phyloP scores from a whole-genome alignment of 139 green algal species.

The Eudorina sp. region DNA sequence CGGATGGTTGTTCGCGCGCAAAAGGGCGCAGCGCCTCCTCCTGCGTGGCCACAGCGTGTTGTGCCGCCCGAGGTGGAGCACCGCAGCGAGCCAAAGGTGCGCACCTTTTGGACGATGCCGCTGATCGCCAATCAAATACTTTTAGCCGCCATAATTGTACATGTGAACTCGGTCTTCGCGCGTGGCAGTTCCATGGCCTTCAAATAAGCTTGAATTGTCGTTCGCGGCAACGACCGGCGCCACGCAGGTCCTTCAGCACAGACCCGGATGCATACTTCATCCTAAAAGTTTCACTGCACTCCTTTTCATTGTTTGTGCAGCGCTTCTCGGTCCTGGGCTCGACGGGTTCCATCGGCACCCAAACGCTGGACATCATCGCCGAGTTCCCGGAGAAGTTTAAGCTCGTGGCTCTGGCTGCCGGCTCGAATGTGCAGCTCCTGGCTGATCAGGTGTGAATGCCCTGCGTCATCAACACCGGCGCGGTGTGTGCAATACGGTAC shows the following conservation, averaged over 20 bases:
- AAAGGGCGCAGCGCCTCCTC: conserved; percentile 50
- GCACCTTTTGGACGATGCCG: neutral
- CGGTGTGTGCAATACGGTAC: too few relatives aligned
- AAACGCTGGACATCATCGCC: conserved; percentile 98
- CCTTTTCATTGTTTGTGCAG: conserved; percentile 69
- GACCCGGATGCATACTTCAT: too few relatives aligned
- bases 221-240: neutral
- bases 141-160: neutral
- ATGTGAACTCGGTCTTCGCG: too few relatives aligned
- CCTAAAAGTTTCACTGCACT: too few relatives aligned
- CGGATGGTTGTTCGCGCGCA: conserved; percentile 1
- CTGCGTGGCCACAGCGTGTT: conserved; percentile 62
- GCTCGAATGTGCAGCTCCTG: conserved; percentile 94
- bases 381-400: conserved; percentile 95
- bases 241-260: too few relatives aligned
- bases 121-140: neutral
- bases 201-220: neutral
- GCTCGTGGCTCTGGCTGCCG: conserved; percentile 94
- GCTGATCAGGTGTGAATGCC: conserved; percentile 83
- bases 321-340: conserved; percentile 94
- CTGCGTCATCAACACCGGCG: too few relatives aligned
- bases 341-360: conserved; percentile 97
- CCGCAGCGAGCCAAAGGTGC: conserved; percentile 62
- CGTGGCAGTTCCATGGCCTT: neutral
- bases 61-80: conserved; percentile 66